phyloP scores from a whole-genome alignment of 768 basidiomycete genomes.

The Mrakia frigida region DNA sequence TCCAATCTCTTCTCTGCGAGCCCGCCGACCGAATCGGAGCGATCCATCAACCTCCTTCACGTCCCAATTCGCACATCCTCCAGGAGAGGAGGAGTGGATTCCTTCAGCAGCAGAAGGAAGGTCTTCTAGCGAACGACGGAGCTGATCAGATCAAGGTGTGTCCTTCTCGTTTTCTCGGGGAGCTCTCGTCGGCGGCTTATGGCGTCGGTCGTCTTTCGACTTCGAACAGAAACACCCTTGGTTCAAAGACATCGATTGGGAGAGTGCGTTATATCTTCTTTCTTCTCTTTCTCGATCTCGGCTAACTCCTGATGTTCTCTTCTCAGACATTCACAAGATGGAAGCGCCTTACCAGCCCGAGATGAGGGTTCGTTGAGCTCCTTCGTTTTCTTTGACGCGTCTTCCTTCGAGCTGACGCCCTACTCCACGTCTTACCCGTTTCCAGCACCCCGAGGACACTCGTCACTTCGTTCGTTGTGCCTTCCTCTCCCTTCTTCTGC shows the following conservation, averaged over 20 bases:
- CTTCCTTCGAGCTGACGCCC: not conserved
- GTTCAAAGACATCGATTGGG: constrained; percentile 88
- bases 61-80: constrained; percentile 71
- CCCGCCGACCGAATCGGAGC: constrained; percentile 86
- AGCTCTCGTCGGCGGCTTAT: not conserved
- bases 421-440: not conserved
- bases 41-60: constrained; percentile 58
- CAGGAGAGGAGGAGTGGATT: constrained; percentile 71
- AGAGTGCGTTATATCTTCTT: constrained; percentile 44
- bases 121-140: constrained; percentile 55
- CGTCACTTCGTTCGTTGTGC: constrained; percentile 38
- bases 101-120: constrained; percentile 46
- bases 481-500: not conserved
- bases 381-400: constrained; percentile 45
- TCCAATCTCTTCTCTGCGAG: constrained; percentile 87
- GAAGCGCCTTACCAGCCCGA: constrained; percentile 86
- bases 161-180: not conserved
- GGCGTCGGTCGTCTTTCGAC: not conserved
- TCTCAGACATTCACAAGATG: constrained; percentile 63
- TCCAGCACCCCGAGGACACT: constrained; percentile 71
- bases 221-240: constrained; percentile 68
- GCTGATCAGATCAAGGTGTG: constrained; percentile 79
- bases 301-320: not conserved
- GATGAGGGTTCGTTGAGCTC: constrained; percentile 71
- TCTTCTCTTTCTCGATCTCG: too few relatives aligned